Conservation (phyloP, 768 basidiomycete genomes). For the Auriculariales sp. region DNA sequence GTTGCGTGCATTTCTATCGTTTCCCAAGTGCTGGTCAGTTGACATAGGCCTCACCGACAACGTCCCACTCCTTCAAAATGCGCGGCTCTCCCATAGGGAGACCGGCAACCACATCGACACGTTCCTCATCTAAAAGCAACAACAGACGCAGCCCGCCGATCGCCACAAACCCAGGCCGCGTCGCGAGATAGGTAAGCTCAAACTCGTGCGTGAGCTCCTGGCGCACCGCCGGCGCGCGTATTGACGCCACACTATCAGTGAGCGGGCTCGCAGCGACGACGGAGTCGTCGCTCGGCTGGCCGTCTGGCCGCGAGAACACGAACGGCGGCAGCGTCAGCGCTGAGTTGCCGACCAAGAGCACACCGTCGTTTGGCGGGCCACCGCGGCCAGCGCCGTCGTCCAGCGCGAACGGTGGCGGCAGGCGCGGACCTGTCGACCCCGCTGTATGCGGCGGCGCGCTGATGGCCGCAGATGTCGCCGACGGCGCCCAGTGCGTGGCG, state of each 20-base stretch:
- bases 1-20: not conserved
- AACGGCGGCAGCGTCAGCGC: slow-evolving; percentile 15
- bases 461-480: too few relatives aligned
- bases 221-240: not conserved
- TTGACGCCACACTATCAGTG: not conserved
- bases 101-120: slow-evolving; percentile 11
- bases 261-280: not conserved
- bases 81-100: slow-evolving; percentile 18
- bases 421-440: not conserved
- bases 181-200: slow-evolving; percentile 45
- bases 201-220: slow-evolving; percentile 35
- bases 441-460: not conserved
- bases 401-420: not conserved
- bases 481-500: not conserved
- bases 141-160: slow-evolving; percentile 63
- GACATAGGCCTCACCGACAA: slow-evolving; percentile 62
- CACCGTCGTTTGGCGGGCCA: slow-evolving; percentile 3
- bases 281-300: not conserved
- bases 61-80: slow-evolving; percentile 54
- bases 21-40: too few relatives aligned
- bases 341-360: slow-evolving; percentile 16
- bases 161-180: slow-evolving; percentile 40
- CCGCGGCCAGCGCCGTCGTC: not conserved
- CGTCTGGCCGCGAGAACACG: slow-evolving; percentile 7
- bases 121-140: slow-evolving; percentile 28